A percentile compares a stretch with the other conserved stretches of the same genome.
Conservation (phyloP, 352 stramenopile species). For the Pythium aquatile region DNA sequence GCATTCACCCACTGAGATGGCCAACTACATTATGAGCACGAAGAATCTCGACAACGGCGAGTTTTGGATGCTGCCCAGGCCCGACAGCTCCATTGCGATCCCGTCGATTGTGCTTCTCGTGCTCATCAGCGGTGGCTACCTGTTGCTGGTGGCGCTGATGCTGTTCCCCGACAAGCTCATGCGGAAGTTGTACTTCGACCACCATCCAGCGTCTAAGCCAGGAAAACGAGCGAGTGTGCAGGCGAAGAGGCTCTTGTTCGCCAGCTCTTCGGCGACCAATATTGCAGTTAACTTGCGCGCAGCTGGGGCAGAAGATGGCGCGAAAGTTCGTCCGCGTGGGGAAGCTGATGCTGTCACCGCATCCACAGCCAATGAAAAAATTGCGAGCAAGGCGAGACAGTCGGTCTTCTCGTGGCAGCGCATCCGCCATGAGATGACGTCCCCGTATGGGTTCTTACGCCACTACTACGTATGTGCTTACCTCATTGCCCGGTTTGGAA, state of each 20-base stretch:
- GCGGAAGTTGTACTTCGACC: not conserved
- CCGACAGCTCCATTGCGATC: slow-evolving; percentile 21
- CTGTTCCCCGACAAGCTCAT: slow-evolving; percentile 14
- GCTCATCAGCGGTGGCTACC: slow-evolving; percentile 33
- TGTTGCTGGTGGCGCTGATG: slow-evolving; percentile 30
- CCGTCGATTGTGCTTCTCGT: slow-evolving; percentile 26
- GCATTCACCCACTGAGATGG: slow-evolving; percentile 33
- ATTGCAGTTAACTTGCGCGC: not conserved
- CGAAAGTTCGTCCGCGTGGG: not conserved
- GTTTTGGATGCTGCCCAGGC: slow-evolving; percentile 41
- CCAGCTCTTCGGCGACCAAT: not conserved
- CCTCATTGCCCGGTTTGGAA: too few relatives aligned
- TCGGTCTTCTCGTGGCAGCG: not conserved
- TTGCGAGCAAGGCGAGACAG: not conserved
- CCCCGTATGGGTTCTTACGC: not conserved
- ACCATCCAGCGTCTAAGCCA: not conserved
- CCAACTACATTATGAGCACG: slow-evolving; percentile 43
- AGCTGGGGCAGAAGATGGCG: not conserved
- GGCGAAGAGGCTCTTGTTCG: not conserved
- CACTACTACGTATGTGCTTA: not conserved
- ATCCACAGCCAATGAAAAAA: not conserved
- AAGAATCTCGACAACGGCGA: slow-evolving; percentile 39
- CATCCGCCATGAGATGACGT: not conserved
- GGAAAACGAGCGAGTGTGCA: not conserved
- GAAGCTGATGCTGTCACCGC: not conserved